Base-by-base conservation (phyloP, 352 stramenopile species). In the Peronospora farinosa region DNA sequence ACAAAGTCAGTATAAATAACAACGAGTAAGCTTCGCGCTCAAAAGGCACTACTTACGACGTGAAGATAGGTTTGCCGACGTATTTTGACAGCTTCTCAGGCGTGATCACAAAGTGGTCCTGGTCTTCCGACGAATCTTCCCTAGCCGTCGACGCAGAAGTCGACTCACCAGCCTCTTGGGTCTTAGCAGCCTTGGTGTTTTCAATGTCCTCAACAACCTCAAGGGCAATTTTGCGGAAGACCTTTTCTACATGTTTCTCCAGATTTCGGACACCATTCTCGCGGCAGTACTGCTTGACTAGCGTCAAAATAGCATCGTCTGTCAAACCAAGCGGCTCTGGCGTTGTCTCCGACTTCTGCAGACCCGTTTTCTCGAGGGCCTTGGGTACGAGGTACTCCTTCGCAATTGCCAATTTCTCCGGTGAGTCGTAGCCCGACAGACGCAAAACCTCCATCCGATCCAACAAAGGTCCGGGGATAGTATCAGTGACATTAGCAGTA, bases 391-490 rank as follows among this genome's bases (percentile, higher is more conserved):
- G 68, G 61, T 99, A 99, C 33, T 98, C 79, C 69, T 97, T 95
- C 19, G 94, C 93, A 47, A 99, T 99, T 28, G 92, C 86, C 28
- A 99, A 63, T 68, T 99, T 99, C 52, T 99, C 96, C 8, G 91
- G 87, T 8, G 96, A 87, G 61, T 98, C 95, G 52, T 93, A 93
- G 15, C 96, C 97, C 21, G 92, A 97, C 11, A 99, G 59, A 48
- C 92, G 88, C 55, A 99, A 95, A 15, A 99, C 81, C 78, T 99
- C 97, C 96, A 99, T 99, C 44, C 97, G 84, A 79, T 99, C 97
- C n/a, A 98, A 72, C 36, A 99, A 70, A 13, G 97, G 96, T 3
- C 85, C 94, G 23, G 97, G 96, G 57, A 99, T 99, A 27, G 86
- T 97, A 48, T 97, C 91, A 11, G 96, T 82, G 33, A 97, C 89